phyloP scores from a whole-genome alignment of 768 basidiomycete genomes.

The Daedaleopsis nitida region DNA sequence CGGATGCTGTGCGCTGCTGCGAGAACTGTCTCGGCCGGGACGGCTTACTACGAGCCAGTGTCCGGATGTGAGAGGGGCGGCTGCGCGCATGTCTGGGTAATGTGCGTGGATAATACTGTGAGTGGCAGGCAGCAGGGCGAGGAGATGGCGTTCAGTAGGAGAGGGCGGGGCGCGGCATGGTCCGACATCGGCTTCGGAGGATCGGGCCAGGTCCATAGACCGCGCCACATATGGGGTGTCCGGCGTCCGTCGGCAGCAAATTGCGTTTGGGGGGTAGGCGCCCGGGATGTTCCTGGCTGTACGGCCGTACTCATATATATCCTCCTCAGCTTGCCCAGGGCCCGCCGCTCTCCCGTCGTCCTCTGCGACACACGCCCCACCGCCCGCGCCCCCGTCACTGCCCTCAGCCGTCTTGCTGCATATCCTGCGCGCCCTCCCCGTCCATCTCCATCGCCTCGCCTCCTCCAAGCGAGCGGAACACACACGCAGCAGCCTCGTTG shows the following conservation, averaged over 20 bases:
- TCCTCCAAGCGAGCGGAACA: slow-evolving; percentile 1
- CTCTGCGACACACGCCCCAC: background rate
- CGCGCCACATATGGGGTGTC: background rate
- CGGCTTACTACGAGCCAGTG: too few relatives aligned
- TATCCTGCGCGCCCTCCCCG: background rate
- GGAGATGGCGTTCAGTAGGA: background rate
- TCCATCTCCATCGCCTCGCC: slow-evolving; percentile 2
- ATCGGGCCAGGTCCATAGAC: background rate
- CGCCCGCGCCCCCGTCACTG: background rate
- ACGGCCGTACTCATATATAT: background rate
- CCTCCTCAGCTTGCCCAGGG: background rate
- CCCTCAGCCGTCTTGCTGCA: background rate
- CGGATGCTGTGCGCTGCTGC: background rate
- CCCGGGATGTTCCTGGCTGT: background rate
- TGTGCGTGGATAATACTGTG: too few relatives aligned
- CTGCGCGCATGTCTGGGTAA: too few relatives aligned
- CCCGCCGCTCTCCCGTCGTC: background rate
- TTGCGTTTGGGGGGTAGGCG: too few relatives aligned
- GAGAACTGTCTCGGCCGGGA: background rate
- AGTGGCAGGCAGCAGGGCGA: background rate
- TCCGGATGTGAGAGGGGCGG: too few relatives aligned
- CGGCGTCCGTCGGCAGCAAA: background rate
- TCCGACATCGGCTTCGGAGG: background rate
- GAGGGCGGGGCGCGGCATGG: background rate
- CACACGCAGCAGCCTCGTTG: slow-evolving; percentile 14